Evolutionary conservation across 1,284 basidiomycete species (phyloP), one percentile per base, ranked within the genome.

Genomic region (Ganoderma leucocontextum): DNA sequence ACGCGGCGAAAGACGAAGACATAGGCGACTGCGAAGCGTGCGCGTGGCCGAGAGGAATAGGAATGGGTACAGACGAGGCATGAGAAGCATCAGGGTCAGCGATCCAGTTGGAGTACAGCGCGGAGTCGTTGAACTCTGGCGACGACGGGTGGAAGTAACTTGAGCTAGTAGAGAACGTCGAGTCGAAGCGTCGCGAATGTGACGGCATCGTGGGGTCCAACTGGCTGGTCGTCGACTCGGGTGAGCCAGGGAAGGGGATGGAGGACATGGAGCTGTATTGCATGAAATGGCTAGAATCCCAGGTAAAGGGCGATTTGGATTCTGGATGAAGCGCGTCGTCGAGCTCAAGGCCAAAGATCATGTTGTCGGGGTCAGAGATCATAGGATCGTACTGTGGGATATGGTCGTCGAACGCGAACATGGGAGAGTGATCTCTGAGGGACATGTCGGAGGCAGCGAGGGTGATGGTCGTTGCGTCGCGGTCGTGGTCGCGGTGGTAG

Each of bases 271-370:
- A 60, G 64, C 69, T 70, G 67, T 75, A 73, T 62, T 75, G 72
- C 59, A 68, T 64, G 42, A 66, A 17, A 68, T 73, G 64, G 38
- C 68, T 60, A 2, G 75, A 59, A 44, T 80, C 87, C 88, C 87
- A 89, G 22, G 82, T 77, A 73, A 80, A 78, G 67, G 79, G 70
- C 25, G 75, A 70, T 72, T 78, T 78, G 62, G 78, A 58, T 58
- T 81, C 75, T 33, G 80, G 78, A 63, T 78, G 77, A 71, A 80
- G 77, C 64, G 79, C 74, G 69, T 89, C 88, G 75, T 93, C 91
- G 77, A 92, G 82, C 73, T 92, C 89, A 79, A 91, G 80, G 67
- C 82, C 82, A 55, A 91, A 90, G 78, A 92, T 85, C 82, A 91
- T 84, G 72, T 86, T 85, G 78, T 89, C 80, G 22, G 76, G 70